phyloP scores from a whole-genome alignment of 2,329 filamentous ascomycete species.

The Alternaria conjuncta region DNA sequence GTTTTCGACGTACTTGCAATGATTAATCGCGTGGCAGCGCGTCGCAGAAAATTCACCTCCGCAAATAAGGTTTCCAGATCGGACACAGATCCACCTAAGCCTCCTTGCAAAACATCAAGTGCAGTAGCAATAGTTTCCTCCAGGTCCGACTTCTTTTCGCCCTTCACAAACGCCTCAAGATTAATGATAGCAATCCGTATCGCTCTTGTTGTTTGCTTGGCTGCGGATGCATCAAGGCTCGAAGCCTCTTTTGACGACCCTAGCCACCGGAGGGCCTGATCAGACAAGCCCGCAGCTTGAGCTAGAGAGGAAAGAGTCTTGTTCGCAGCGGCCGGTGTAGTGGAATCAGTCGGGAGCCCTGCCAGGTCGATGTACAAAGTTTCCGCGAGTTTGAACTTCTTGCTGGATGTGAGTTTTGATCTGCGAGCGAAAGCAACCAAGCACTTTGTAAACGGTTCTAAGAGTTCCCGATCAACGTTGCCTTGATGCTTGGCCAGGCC shows the following conservation, averaged over 20 bases:
- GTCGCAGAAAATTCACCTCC: conserved; percentile 44
- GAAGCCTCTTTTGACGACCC: conserved; percentile 19
- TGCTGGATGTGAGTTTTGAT: conserved; percentile 40
- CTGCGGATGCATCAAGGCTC: conserved; percentile 24
- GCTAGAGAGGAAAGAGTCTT: conserved; percentile 43
- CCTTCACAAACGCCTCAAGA: conserved; percentile 35
- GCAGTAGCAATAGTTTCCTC: conserved; percentile 28
- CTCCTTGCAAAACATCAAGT: conserved; percentile 35
- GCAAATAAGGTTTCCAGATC: conserved; percentile 47
- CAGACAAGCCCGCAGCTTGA: conserved; percentile 39
- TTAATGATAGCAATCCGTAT: conserved; percentile 41
- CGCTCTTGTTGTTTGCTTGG: conserved; percentile 30
- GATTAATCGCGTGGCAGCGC: conserved; percentile 37
- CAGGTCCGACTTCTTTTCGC: conserved; percentile 19
- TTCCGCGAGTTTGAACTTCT: conserved; percentile 51
- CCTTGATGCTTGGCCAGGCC: conserved; percentile 64
- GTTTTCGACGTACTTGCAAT: conserved; percentile 16
- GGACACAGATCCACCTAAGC: conserved; percentile 37
- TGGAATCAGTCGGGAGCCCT: conserved; percentile 2
- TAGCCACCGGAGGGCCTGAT: conserved; percentile 45
- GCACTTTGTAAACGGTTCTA: conserved; percentile 70
- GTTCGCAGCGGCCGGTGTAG: conserved; percentile 2
- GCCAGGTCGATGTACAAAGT: conserved; percentile 33
- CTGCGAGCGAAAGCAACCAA: conserved; percentile 67
- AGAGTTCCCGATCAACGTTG: conserved; percentile 67